Percentiles rank a stretch among this genome's conserved stretches.
Conservation (phyloP, 2,329 filamentous ascomycete species). For the Catunica adiposa region DNA sequence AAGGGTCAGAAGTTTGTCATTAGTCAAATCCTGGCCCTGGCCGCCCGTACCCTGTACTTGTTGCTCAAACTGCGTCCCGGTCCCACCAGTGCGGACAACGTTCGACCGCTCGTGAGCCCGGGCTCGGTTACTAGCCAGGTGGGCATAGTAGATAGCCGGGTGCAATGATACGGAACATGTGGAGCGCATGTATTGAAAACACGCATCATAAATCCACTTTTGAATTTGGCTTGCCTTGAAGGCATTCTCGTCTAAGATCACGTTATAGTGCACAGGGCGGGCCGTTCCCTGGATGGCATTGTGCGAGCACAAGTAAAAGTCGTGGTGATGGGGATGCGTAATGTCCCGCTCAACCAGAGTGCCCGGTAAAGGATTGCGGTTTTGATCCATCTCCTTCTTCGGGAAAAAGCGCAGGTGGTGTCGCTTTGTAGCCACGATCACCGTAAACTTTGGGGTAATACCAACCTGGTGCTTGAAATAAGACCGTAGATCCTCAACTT, state of each 20-base stretch:
- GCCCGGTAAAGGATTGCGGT: conserved; percentile 70
- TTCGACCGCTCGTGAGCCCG: conserved; percentile 46
- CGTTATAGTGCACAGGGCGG: conserved; percentile 80
- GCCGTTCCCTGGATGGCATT: conserved; percentile 84
- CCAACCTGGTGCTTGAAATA: conserved; percentile 28
- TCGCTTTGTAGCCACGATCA: conserved; percentile 80
- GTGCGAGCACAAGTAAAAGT: conserved; percentile 55
- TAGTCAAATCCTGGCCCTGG: not conserved
- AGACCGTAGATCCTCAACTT: conserved; percentile 54
- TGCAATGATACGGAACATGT: conserved; percentile 82
- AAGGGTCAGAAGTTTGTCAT: not conserved
- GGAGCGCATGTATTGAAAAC: conserved; percentile 80
- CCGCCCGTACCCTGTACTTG: not conserved
- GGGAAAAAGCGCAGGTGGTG: conserved; percentile 93
- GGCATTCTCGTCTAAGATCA: conserved; percentile 66
- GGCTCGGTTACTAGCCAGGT: conserved; percentile 69
- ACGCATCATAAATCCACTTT: conserved; percentile 84
- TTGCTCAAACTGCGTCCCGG: not conserved
- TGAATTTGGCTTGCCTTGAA: conserved; percentile 55
- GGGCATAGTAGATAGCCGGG: conserved; percentile 90
- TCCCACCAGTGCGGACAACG: conserved; percentile 1
- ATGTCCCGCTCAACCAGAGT: conserved; percentile 76
- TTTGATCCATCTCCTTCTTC: conserved; percentile 42
- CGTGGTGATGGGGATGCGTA: conserved; percentile 81
- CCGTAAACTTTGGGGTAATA: conserved; percentile 52